Evolutionary conservation across 805 yeast species (phyloP), one percentile per base, ranked within the genome.

Genomic region (Candida quercuum): DNA sequence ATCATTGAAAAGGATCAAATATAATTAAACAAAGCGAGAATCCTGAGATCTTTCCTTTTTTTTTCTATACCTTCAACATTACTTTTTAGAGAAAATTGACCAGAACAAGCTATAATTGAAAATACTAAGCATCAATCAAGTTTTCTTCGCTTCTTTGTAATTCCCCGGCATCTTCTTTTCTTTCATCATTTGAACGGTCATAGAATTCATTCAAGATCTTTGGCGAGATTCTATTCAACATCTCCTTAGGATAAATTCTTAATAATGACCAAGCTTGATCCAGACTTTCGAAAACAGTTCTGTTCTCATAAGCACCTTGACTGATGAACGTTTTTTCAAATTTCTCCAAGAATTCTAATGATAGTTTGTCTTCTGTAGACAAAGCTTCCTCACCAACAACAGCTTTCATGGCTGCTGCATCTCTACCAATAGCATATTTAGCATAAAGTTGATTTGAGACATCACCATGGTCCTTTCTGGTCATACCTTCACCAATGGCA

Each of bases 371-470:
- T 66, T 93, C 99, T 47, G 86, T 86, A 24, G 97, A 88, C 58
- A 93, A 74, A 25, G 99, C 99, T 68, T 93, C 99, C 68, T 93
- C 99, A 78, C 99, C 99, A 54, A 93, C 99, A 51, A 93, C 99
- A 12, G 99, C 96, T 71, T 93, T 93, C 99, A 93, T 93, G 53
- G 99, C 97, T 35, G 99, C 99, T 20, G 99, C 99, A 68, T 93
- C 99, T 70, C 89, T 86, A 74, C 99, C 99, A 71, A 93, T 94
- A 47, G 99, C 99, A 63, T 93, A 93, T 67, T 93, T 93, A 56
- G 99, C 99, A 61, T 93, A 93, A 59, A 93, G 76, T 74, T 93
- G 99, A 73, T 93, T 93, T 22, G 98, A 91, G 45, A 93, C 99
- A 71, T 93, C 99, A 69, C 98, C 96, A 61, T 93, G 99, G 65